Base-by-base conservation (phyloP, 352 stramenopile species). In the Phytopythium cucurbitacearum region DNA sequence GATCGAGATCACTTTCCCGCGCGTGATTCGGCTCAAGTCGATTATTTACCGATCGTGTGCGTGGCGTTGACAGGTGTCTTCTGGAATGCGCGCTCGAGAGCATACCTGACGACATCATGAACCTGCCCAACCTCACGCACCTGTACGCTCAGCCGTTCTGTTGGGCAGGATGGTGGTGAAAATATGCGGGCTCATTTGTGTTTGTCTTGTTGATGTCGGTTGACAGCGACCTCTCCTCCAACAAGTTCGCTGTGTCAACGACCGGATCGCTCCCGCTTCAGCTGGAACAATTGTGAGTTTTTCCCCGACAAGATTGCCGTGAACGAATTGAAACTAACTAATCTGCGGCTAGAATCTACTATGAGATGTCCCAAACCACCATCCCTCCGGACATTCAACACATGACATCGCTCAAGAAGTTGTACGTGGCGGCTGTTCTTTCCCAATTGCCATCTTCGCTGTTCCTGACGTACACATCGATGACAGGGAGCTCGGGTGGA, bases 401-500 rank as follows among this genome's bases (percentile, higher is more conserved):
- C 8, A 68, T 68, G 60, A 42, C 7, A 11, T 41, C 56, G 4
- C 57, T 68, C 34, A 68, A 62, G 39, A 52, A 46, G 12, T 34
- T 69, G 62, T 69, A 60, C 11, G 62, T 56, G 21, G 38, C 16
- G n/a, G 4, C 48, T 8, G 15, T 15, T 6, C 15, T 38, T 15
- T 53, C 3, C 34, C 36, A 5, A 10, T 38, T 43, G 4, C 16
- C 32, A 33, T 13, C 8, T 45, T 48, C 21, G 32, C 11, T 5
- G 12, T 42, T 15, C 7, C 7, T 53, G 15, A 44, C 8, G 13
- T 4, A 1, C 5, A 9, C 10, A n/a, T 33, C 4, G 1, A 50
- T 53, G 10, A 53, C 21, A 79, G 69, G 13, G 64, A 79, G 13
- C 59, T 76, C 0, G 64, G 62, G 9, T 68, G 52, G 62, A 79